These are phyloP conservation scores for Gremmenia infestans DNA, from an alignment of 2,329 filamentous ascomycete genomes.

Conservation along the genomic window DNA sequence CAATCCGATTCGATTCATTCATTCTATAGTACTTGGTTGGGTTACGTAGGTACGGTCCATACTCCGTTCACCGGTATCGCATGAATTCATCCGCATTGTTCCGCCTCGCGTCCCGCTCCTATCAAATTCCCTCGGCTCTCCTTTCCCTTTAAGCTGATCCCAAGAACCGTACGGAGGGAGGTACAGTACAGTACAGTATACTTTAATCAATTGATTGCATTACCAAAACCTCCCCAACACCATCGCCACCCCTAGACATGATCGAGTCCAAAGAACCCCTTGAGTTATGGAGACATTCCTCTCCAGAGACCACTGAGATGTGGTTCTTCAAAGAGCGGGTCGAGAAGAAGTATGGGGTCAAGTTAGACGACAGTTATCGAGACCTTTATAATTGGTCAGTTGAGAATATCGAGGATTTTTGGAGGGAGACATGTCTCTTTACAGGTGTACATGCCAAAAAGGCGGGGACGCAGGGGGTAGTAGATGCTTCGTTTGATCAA, in stretches of 20 bases:
- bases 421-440: constrained; percentile 65
- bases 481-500: constrained; percentile 3
- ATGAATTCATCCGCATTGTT: too few species aligned
- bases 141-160: background rate
- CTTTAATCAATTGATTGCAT: background rate
- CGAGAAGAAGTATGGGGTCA: constrained; percentile 59
- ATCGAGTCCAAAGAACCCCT: constrained; percentile 14
- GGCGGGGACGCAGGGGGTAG: background rate
- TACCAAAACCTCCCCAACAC: background rate
- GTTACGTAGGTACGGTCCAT: too few species aligned
- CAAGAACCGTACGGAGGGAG: background rate
- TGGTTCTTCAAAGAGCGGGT: constrained; percentile 65
- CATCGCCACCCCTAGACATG: background rate
- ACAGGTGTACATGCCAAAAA: constrained; percentile 6
- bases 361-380: constrained; percentile 61
- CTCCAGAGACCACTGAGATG: constrained; percentile 64
- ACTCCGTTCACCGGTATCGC: too few species aligned
- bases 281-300: constrained; percentile 66
- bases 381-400: constrained; percentile 81
- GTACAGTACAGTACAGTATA: too few species aligned
- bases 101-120: background rate
- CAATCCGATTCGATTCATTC: too few species aligned
- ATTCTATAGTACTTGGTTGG: too few species aligned
- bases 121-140: background rate
- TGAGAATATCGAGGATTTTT: constrained; percentile 70